A percentile compares a stretch with the other conserved stretches of the same genome.
phyloP scores from a whole-genome alignment of 306 rosid genomes.

The Luffa acutangula region DNA sequence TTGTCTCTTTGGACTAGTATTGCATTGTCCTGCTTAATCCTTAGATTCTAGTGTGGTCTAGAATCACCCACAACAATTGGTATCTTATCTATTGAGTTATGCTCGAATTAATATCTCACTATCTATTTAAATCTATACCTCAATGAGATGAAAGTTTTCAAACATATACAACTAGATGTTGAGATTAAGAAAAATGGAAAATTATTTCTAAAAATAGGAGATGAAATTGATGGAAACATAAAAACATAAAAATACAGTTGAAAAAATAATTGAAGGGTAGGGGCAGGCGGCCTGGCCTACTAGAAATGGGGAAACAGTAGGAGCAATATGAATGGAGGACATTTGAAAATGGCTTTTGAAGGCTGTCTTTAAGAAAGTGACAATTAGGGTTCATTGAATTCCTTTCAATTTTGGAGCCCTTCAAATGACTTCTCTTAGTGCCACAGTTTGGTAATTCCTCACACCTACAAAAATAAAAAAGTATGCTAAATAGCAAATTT shows the following conservation, averaged over 20 bases:
- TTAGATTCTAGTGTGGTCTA: no score
- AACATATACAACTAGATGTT: no score
- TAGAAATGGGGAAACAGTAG: not conserved
- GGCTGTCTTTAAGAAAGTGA: not conserved
- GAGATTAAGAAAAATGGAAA: no score
- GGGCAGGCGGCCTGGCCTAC: not conserved
- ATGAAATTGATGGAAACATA: not conserved
- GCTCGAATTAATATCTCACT: no score
- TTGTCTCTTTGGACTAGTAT: no score
- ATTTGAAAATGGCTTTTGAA: not conserved
- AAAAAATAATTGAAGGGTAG: not conserved
- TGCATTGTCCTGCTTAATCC: no score
- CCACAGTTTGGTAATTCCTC: slow-evolving; percentile 9
- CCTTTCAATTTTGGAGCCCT: not conserved
- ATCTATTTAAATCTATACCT: no score
- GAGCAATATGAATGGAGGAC: not conserved
- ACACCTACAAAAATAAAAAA: not conserved
- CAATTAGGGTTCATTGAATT: slow-evolving; percentile 11
- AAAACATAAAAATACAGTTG: not conserved
- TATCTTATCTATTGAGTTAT: no score
- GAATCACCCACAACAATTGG: no score
- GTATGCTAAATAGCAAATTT: not conserved
- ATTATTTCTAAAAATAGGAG: not conserved
- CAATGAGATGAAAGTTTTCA: no score
- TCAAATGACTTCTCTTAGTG: not conserved